phyloP scores from a whole-genome alignment of 345 rosid genomes.

The Rhodamnia rubescens region DNA sequence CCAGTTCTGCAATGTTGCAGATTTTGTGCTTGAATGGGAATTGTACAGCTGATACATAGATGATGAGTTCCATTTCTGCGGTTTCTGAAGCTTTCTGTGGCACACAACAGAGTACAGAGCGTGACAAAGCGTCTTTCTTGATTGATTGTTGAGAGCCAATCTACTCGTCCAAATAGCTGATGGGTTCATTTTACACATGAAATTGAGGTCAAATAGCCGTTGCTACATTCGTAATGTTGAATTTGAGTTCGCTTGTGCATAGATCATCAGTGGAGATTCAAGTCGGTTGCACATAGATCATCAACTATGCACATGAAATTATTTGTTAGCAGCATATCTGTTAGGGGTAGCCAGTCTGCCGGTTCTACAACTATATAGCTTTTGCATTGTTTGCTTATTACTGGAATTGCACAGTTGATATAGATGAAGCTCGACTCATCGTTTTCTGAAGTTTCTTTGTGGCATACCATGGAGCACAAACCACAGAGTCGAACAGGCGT shows the following conservation, averaged over 20 bases:
- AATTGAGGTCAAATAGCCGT: neutral
- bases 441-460: neutral
- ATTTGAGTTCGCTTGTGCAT: neutral
- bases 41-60: neutral
- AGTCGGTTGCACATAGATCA: neutral
- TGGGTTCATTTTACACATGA: neutral
- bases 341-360: neutral
- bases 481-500: neutral
- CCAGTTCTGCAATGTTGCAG: neutral
- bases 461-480: neutral
- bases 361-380: neutral
- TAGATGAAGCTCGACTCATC: neutral
- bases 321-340: neutral
- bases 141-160: neutral
- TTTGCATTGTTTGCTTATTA: neutral
- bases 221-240: neutral
- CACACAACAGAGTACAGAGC: neutral
- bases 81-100: neutral
- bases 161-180: neutral
- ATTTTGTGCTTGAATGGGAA: neutral
- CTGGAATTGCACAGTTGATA: neutral
- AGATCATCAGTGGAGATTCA: neutral
- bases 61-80: neutral
- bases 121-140: neutral
- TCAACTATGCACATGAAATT: neutral